Conservation (phyloP, 1,284 basidiomycete species). For the Pseudozyma sp. region DNA sequence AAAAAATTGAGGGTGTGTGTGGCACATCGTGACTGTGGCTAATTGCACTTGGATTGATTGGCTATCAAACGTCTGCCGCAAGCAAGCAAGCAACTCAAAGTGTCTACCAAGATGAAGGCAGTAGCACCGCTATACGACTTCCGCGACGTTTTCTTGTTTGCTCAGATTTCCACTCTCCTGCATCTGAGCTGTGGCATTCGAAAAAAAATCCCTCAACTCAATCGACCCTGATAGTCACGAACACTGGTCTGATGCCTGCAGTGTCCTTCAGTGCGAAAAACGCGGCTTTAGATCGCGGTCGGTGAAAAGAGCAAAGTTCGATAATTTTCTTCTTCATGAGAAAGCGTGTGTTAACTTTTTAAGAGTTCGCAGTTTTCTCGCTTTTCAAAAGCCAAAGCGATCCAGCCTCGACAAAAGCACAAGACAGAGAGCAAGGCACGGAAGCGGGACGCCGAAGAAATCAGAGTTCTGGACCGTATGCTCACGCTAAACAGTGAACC, state of each 20-base stretch:
- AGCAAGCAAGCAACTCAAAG: not conserved
- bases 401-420: not conserved
- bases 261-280: slow-evolving; percentile 1
- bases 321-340: slow-evolving; percentile 17
- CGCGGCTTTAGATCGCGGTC: slow-evolving; percentile 30
- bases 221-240: too few relatives aligned
- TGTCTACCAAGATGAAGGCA: slow-evolving; percentile 38
- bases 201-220: not conserved
- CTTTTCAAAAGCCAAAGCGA: slow-evolving; percentile 8
- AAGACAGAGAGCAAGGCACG: too few relatives aligned
- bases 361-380: not conserved
- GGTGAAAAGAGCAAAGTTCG: slow-evolving; percentile 15
- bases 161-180: slow-evolving; percentile 3
- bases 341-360: not conserved
- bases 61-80: not conserved
- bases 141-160: slow-evolving; percentile 9
- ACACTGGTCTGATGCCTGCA: not conserved
- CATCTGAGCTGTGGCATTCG: slow-evolving; percentile 13
- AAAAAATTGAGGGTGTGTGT: too few relatives aligned
- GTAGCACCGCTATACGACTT: slow-evolving; percentile 28
- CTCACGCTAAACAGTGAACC: too few relatives aligned
- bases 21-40: too few relatives aligned
- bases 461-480: too few relatives aligned
- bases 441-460: too few relatives aligned
- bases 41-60: not conserved